phyloP scores from a whole-genome alignment of 495 filamentous ascomycete species.

The Astrothelium subdiscretum region DNA sequence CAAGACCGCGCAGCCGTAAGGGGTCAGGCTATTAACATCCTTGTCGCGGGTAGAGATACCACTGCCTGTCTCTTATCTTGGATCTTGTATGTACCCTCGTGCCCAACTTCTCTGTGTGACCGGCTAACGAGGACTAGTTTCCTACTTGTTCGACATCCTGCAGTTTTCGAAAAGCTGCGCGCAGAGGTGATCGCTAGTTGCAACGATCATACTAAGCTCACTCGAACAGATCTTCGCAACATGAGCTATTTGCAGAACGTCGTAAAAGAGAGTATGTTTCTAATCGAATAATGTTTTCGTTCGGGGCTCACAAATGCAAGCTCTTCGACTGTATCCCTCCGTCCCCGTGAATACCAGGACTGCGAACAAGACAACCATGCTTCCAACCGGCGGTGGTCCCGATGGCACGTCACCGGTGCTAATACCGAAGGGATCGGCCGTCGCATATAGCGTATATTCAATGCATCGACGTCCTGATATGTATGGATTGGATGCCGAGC shows the following conservation, averaged over 20 bases:
- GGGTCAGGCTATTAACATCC: constrained; percentile 13
- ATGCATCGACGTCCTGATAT: constrained; percentile 27
- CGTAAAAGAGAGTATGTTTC: neutral
- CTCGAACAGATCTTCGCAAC: neutral
- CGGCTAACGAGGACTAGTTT: neutral
- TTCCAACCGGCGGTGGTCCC: constrained; percentile 26
- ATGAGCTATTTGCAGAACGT: neutral
- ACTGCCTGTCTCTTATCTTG: constrained; percentile 24
- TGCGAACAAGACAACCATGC: constrained; percentile 22
- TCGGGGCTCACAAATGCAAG: neutral
- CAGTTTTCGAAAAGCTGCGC: neutral
- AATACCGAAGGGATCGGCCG: constrained; percentile 18
- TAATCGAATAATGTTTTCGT: neutral
- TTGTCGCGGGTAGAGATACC: constrained; percentile 27
- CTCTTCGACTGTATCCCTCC: constrained; percentile 24
- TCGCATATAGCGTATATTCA: constrained; percentile 18
- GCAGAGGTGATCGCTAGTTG: neutral
- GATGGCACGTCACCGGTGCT: constrained; percentile 24
- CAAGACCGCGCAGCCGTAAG: constrained; percentile 7
- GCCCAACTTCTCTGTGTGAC: neutral
- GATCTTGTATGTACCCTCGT: constrained; percentile 14
- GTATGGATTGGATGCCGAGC: constrained; percentile 26
- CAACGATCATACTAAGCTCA: neutral
- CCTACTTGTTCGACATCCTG: neutral
- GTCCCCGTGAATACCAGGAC: constrained; percentile 24